Base-by-base conservation (phyloP, 2,329 filamentous ascomycete species). In the Grosmannia serpens region DNA sequence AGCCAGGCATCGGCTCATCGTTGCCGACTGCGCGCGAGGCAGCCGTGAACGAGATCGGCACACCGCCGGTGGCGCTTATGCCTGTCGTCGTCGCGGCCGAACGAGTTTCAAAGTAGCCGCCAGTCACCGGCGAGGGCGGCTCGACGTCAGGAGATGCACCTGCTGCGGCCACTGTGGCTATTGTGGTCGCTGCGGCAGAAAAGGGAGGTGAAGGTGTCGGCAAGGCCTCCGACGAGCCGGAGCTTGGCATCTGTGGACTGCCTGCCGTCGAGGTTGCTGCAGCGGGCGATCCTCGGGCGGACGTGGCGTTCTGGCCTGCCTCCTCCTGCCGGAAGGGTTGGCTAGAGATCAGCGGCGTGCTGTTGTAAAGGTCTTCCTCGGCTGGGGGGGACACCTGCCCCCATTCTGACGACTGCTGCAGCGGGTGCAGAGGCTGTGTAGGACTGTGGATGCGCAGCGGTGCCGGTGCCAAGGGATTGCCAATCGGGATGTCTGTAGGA, bases 111-210 rank as follows among this genome's bases (percentile, higher is more conserved):
- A 71, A 70, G 55, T 71, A 71, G 24, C 71, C 72, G 58, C 74
- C 69, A 53, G 75, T 74, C 6, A 76, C 65, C 58, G 76, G 74
- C 66, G 62, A 65, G 51, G 64, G 68, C 58, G 60, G 62, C 3
- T 55, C 49, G 20, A 60, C 41, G 53, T 53, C 29, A 11, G 56
- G 33, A n/a, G 49, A n/a, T 15, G 24, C 52, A 29, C 3, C 17
- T 44, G 31, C 11, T 2, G n/a, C 20, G 17, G 38, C 44, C 44
- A 3, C 41, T 17, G 44, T 15, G 47, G 9, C 33, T 24, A 22
- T 6, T 41, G 52, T 35, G n/a, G 26, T 10, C 7, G 53, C 13
- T 22, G 35, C 10, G 22, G 35, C 5, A 4, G 52, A 15, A 2
- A 38, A 13, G n/a, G n/a, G 29, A 13, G 9, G 27, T 22, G 22